phyloP scores from a whole-genome alignment of 2,329 filamentous ascomycete species.

The Beauveria medogensis region DNA sequence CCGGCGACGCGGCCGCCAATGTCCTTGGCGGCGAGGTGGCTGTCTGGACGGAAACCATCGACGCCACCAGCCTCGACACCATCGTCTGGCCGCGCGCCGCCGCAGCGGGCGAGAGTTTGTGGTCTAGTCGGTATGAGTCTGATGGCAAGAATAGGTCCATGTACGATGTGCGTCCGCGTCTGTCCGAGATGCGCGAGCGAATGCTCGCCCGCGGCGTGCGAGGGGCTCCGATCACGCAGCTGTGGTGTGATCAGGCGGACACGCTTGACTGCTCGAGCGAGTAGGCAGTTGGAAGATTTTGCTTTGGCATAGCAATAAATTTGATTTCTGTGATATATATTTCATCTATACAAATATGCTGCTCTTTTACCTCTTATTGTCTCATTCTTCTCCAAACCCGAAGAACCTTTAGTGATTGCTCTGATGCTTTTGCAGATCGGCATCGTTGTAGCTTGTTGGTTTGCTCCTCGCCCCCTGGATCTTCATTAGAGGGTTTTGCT shows the following conservation, averaged over 20 bases:
- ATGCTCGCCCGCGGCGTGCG: conserved; percentile 60
- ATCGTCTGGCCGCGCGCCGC: conserved; percentile 71
- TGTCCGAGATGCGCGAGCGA: conserved; percentile 70
- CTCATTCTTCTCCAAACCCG: too few species aligned
- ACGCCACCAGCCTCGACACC: conserved; percentile 64
- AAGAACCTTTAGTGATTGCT: too few species aligned
- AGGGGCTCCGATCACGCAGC: conserved; percentile 61
- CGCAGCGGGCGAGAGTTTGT: conserved; percentile 71
- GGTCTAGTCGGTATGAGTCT: conserved; percentile 63
- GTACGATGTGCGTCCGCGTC: conserved; percentile 57
- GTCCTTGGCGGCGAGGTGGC: conserved; percentile 77
- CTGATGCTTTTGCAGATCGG: too few species aligned
- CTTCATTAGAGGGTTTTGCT: too few species aligned
- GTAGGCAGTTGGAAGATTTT: background rate
- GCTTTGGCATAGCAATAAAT: background rate
- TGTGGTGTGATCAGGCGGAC: conserved; percentile 54
- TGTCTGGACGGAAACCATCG: conserved; percentile 74
- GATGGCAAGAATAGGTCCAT: conserved; percentile 62
- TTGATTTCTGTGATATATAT: too few species aligned
- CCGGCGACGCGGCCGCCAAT: conserved; percentile 51
- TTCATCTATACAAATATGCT: too few species aligned
- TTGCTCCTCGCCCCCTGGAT: too few species aligned
- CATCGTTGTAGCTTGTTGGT: too few species aligned
- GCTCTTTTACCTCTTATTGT: too few species aligned
- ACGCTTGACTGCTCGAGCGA: conserved; percentile 6